Base-by-base conservation (phyloP, 805 yeast species). In the Wickerhamomyces kurtzmanii region DNA sequence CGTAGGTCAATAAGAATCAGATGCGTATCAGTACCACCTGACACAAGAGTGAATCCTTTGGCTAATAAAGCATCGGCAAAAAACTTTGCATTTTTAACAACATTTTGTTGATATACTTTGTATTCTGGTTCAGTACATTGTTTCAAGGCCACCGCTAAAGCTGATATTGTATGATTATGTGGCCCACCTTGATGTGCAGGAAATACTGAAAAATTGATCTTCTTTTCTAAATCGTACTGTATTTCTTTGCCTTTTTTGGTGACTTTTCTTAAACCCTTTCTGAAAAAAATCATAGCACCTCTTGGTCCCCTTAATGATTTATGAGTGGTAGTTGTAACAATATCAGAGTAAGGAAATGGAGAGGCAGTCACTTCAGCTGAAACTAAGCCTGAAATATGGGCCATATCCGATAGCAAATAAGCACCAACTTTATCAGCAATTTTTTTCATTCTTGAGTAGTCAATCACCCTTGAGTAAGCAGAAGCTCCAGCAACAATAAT, bases 111-210 rank as follows among this genome's bases (percentile, higher is more conserved):
- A 65, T 89, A 89, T 51, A 73, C 81, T 57, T 73, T 81, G 65
- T 79, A 91, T 59, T 87, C 96, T 35, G 93, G 94, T 29, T 84
- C 66, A 39, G 74, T 68, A 36, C 95, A 93, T 67, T 91, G 98
- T 57, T 86, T 86, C 55, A 91, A 74, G 29, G 98, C 97, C 39
- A 87, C 91, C 12, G 97, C 96, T 49, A 91, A 65, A 20, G 97
- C 98, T 44, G 96, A 80, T 55, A 91, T 91, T 43, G 98, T 91
- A 66, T 91, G 98, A 71, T 91, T 91, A 65, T 91, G 97, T 48
- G 98, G 98, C 56, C 98, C 98, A 69, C 98, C 98, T 69, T 91
- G 98, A 63, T 91, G 98, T 43, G 95, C 98, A 49, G 98, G 98
- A 89, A 91, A 91, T 31, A 91, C 98, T 8, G 96, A 86, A 60